Conservation (phyloP, 306 rosid genomes). For the Senna siamea region DNA sequence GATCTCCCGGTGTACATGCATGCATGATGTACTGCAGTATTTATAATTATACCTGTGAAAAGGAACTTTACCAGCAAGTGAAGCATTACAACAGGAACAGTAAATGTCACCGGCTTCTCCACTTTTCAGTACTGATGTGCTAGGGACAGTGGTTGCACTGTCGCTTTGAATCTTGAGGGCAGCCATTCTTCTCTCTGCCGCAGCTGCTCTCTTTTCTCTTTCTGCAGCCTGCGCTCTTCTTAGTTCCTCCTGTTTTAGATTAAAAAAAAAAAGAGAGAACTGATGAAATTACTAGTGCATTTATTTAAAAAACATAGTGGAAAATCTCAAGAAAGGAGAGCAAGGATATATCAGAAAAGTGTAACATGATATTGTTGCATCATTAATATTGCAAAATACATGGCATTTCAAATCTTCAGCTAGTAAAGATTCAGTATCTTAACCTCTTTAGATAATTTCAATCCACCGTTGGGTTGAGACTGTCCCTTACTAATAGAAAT, state of each 20-base stretch:
- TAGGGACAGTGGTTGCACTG: constrained; percentile 30
- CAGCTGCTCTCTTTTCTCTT: constrained; percentile 95
- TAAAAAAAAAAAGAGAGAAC: neutral
- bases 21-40: constrained; percentile 97
- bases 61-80: constrained; percentile 90
- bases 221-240: constrained; percentile 60
- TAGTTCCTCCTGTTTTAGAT: constrained; percentile 60
- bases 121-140: constrained; percentile 43
- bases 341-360: constrained; percentile 13
- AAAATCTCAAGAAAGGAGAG: neutral
- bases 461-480: constrained; percentile 50
- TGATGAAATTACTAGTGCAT: neutral
- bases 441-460: constrained; percentile 75
- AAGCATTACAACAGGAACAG: constrained; percentile 81
- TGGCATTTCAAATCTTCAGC: constrained; percentile 11
- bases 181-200: constrained; percentile 85
- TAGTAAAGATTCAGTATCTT: constrained; percentile 14
- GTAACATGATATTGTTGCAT: neutral
- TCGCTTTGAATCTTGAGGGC: constrained; percentile 51
- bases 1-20: constrained; percentile 87
- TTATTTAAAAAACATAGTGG: neutral
- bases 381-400: neutral
- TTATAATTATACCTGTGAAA: constrained; percentile 87
- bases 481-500: constrained; percentile 47
- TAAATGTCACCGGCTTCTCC: constrained; percentile 54